Conservation (phyloP, 1,284 basidiomycete genomes). For the Leccinum solheimii region DNA sequence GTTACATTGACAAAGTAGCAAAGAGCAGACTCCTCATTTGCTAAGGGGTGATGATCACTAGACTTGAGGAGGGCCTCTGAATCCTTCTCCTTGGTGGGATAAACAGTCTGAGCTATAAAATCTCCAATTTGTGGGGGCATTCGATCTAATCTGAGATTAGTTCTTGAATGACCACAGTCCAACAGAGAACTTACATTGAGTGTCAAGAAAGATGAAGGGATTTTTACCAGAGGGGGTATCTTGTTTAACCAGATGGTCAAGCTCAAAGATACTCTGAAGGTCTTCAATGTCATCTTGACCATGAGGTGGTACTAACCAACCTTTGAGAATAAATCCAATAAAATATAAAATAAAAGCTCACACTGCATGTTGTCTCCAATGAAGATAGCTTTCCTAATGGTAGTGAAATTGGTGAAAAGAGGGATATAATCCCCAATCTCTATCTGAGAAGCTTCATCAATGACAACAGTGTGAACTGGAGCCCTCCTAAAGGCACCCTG, state of each 20-base stretch:
- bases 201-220: slow-evolving; percentile 50
- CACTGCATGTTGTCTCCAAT: slow-evolving; percentile 52
- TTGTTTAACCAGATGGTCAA: slow-evolving; percentile 42
- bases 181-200: slow-evolving; percentile 50
- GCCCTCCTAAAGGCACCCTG: slow-evolving; percentile 26
- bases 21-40: slow-evolving; percentile 35
- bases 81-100: slow-evolving; percentile 42
- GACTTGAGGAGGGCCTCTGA: slow-evolving; percentile 42
- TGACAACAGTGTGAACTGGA: slow-evolving; percentile 40
- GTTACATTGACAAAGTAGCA: slow-evolving; percentile 56
- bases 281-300: slow-evolving; percentile 53
- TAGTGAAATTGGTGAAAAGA: slow-evolving; percentile 31
- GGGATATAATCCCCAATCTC: slow-evolving; percentile 45
- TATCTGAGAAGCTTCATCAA: slow-evolving; percentile 54
- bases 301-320: slow-evolving; percentile 52
- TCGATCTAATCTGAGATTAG: slow-evolving; percentile 49
- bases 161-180: neutral
- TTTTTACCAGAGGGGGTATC: slow-evolving; percentile 23
- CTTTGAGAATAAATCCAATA: neutral
- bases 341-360: slow-evolving; percentile 24
- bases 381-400: slow-evolving; percentile 36
- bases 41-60: slow-evolving; percentile 48
- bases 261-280: slow-evolving; percentile 60
- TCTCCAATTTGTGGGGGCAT: slow-evolving; percentile 77
- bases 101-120: slow-evolving; percentile 66